phyloP scores from a whole-genome alignment of 306 rosid genomes.

The Acacia melanoxylon region DNA sequence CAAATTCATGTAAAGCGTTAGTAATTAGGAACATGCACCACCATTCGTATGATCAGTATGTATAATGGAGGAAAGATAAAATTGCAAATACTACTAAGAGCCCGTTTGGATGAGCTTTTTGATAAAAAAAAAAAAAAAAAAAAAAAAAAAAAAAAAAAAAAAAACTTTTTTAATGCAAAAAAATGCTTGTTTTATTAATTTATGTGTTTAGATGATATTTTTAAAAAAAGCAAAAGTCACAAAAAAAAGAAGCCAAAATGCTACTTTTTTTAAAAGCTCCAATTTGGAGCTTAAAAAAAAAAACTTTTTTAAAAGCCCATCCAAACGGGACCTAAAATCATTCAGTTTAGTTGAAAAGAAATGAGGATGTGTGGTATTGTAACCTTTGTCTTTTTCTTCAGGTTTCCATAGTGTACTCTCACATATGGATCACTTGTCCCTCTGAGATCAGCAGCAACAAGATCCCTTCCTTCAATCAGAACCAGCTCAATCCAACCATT shows the following conservation, averaged over 20 bases:
- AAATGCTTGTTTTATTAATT: too few relatives aligned
- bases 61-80: background rate
- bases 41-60: background rate
- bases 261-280: too few relatives aligned
- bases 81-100: conserved; percentile 16
- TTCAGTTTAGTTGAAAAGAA: conserved; percentile 18
- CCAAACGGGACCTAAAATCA: too few relatives aligned
- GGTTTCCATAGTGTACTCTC: conserved; percentile 80
- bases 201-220: too few relatives aligned
- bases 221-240: too few relatives aligned
- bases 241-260: too few relatives aligned
- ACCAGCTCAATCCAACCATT: conserved; percentile 89
- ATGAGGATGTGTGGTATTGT: conserved; percentile 26
- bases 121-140: too few relatives aligned
- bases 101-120: too few relatives aligned
- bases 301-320: too few relatives aligned
- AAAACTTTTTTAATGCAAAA: too few relatives aligned
- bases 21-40: background rate
- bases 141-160: too few relatives aligned
- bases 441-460: conserved; percentile 92
- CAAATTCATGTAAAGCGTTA: background rate
- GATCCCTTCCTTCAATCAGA: conserved; percentile 86
- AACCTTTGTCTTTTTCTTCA: conserved; percentile 93
- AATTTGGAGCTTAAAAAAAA: too few relatives aligned
- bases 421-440: conserved; percentile 99